Percentiles rank a stretch among this genome's conserved stretches.
These are phyloP conservation scores for Zychaea mexicana DNA, from an alignment of 371 early-diverging fungal species.

Conservation along the genomic window DNA sequence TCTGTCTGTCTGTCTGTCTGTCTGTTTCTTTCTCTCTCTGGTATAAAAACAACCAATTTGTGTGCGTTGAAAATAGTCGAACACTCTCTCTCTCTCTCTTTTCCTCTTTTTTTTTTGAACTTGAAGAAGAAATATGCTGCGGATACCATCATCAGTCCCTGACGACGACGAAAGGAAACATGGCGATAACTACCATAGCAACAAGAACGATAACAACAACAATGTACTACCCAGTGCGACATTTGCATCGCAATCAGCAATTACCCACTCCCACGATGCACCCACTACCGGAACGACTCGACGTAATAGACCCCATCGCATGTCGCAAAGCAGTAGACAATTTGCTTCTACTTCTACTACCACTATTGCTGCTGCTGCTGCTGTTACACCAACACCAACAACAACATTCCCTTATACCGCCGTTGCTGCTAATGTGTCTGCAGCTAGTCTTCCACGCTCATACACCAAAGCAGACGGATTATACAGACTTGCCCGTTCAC, in stretches of 20 bases:
- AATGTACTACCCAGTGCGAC: neutral
- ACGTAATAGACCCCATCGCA: neutral
- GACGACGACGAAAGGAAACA: neutral
- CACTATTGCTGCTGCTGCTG: neutral
- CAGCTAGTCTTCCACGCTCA: neutral
- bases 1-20: neutral
- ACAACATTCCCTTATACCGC: neutral
- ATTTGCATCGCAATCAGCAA: neutral
- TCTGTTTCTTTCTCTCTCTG: neutral
- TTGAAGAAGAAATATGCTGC: constrained; percentile 6
- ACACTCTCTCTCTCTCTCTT: constrained; percentile 3
- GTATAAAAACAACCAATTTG: neutral
- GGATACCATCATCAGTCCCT: constrained; percentile 4
- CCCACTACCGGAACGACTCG: neutral
- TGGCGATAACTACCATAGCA: neutral
- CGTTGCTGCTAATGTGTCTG: neutral
- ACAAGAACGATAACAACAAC: neutral
- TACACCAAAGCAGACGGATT: neutral
- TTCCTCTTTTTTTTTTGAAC: neutral
- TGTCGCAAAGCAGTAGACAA: constrained; percentile 1
- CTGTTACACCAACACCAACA: neutral
- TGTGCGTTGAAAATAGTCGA: neutral
- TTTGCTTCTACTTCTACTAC: neutral
- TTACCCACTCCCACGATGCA: neutral
- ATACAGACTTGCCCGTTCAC: neutral